Conservation (phyloP, 116 monocot genomes). For the Phalaenopsis hybrid region DNA sequence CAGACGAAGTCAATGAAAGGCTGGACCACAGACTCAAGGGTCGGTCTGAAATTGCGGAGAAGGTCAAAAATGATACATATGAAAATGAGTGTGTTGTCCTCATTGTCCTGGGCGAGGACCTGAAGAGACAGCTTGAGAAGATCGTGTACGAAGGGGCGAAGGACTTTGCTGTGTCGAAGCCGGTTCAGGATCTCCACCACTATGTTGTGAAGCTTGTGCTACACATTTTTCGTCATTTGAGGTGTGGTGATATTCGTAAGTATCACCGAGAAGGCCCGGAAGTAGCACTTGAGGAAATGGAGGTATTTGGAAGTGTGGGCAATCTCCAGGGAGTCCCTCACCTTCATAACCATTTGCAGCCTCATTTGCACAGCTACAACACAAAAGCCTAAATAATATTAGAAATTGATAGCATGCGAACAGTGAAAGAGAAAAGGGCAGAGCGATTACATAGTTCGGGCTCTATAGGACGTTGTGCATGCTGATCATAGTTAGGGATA, state of each 20-base stretch:
- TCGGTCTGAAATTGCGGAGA: slow-evolving; percentile 92
- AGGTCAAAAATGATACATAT: slow-evolving; percentile 94
- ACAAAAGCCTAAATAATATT: neutral
- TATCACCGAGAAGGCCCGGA: slow-evolving; percentile 71
- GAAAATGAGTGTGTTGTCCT: slow-evolving; percentile 88
- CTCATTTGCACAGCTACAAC: slow-evolving; percentile 52
- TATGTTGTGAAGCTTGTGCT: slow-evolving; percentile 93
- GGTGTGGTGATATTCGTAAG: slow-evolving; percentile 70
- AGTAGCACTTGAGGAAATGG: slow-evolving; percentile 86
- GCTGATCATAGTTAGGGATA: slow-evolving; percentile 86
- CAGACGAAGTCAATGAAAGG: slow-evolving; percentile 92
- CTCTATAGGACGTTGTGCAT: slow-evolving; percentile 73
- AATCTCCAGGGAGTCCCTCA: slow-evolving; percentile 90
- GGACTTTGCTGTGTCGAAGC: slow-evolving; percentile 94
- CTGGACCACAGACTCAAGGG: slow-evolving; percentile 88
- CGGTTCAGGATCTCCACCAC: slow-evolving; percentile 95
- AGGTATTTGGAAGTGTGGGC: slow-evolving; percentile 95
- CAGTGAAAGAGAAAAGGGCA: neutral
- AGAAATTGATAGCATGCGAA: neutral
- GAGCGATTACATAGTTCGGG: slow-evolving; percentile 51
- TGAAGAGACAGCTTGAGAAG: slow-evolving; percentile 84
- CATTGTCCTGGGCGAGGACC: slow-evolving; percentile 89
- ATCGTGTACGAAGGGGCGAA: slow-evolving; percentile 95
- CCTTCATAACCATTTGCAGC: slow-evolving; percentile 92
- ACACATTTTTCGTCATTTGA: slow-evolving; percentile 59